These are phyloP conservation scores for Sugiyamaella qingdaonensis DNA, from an alignment of 805 yeast genomes.

Conservation along the genomic window DNA sequence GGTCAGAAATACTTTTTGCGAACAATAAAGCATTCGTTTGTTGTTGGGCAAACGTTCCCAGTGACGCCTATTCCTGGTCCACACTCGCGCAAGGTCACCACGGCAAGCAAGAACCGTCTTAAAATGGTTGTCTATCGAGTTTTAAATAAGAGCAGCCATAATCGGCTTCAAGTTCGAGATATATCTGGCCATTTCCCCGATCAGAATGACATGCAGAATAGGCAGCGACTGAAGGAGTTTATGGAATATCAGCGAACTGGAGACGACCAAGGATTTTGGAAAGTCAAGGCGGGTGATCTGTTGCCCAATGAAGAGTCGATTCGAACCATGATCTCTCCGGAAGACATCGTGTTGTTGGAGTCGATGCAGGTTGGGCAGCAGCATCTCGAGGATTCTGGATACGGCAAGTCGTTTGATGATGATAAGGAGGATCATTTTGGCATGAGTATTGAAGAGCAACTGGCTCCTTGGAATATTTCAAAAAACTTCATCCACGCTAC, in stretches of 20 bases:
- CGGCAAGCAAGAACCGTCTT: constrained; percentile 83
- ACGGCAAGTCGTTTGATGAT: constrained; percentile 40
- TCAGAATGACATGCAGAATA: constrained; percentile 94
- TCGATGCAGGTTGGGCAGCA: constrained; percentile 95
- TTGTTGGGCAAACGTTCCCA: constrained; percentile 90
- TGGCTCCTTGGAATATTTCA: constrained; percentile 93
- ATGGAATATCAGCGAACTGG: constrained; percentile 97
- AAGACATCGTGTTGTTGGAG: constrained; percentile 80
- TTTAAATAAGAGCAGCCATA: constrained; percentile 66
- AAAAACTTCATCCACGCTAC: constrained; percentile 89
- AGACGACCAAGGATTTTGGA: constrained; percentile 94
- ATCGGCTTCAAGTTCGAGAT: constrained; percentile 78
- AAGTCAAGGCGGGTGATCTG: constrained; percentile 61
- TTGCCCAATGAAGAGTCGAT: constrained; percentile 74
- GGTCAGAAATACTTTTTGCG: constrained; percentile 68
- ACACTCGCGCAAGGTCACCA: constrained; percentile 91
- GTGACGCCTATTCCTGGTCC: constrained; percentile 97
- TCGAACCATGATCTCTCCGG: constrained; percentile 83
- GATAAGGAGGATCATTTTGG: constrained; percentile 42
- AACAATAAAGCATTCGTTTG: constrained; percentile 64
- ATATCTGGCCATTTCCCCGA: constrained; percentile 92
- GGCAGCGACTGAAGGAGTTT: constrained; percentile 92
- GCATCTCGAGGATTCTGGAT: constrained; percentile 73
- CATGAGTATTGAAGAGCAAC: constrained; percentile 68
- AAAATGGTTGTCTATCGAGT: constrained; percentile 92